These are phyloP conservation scores for Fusarium subtropicale DNA, from an alignment of 2,329 filamentous ascomycete genomes.

Conservation along the genomic window DNA sequence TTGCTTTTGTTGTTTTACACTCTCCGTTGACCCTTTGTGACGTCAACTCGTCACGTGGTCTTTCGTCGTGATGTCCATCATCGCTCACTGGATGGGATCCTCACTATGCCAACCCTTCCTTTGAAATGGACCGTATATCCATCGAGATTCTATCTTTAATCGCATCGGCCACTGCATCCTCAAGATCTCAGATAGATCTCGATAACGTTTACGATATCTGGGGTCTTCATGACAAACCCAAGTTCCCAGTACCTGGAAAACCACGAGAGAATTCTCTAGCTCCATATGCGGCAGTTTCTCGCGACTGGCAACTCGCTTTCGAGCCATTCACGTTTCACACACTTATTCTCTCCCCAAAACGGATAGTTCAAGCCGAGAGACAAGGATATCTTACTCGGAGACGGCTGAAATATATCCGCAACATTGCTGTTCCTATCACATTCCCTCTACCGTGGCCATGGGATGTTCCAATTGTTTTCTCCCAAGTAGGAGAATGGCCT, in stretches of 20 bases:
- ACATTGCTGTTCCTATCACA: constrained; percentile 5
- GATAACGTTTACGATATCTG: constrained; percentile 7
- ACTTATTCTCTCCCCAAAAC: constrained; percentile 6
- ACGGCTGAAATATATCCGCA: constrained; percentile 5
- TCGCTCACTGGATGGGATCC: background rate
- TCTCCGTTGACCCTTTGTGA: background rate
- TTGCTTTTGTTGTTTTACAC: background rate
- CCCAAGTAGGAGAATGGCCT: background rate
- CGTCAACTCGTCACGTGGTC: constrained; percentile 7
- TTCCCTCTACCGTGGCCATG: constrained; percentile 17
- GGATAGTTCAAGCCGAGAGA: constrained; percentile 3
- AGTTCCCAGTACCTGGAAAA: background rate
- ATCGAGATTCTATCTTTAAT: constrained; percentile 14
- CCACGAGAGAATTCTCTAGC: constrained; percentile 5
- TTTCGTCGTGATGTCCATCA: background rate
- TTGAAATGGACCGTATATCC: constrained; percentile 9
- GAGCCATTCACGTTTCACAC: constrained; percentile 11
- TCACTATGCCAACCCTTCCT: background rate
- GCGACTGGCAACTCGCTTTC: constrained; percentile 18
- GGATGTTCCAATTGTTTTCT: constrained; percentile 8
- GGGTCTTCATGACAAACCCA: constrained; percentile 9
- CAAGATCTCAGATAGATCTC: background rate
- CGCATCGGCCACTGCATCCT: background rate
- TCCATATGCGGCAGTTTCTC: constrained; percentile 6
- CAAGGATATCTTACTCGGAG: constrained; percentile 4